phyloP scores from a whole-genome alignment of 129 eudicot genomes.

The Flaveria ramosissima region DNA sequence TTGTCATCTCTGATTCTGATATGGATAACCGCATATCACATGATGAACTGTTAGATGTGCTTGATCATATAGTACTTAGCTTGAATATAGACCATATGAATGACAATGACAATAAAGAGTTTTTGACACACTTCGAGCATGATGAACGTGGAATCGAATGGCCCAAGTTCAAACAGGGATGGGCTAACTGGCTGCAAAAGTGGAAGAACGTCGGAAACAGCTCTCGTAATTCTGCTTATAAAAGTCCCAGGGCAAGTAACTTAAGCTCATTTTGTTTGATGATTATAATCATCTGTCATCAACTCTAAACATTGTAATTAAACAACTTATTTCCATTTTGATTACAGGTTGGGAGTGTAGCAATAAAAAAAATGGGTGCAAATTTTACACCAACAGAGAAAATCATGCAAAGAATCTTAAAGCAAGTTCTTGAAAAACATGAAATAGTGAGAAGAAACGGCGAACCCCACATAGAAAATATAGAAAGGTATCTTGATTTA shows the following conservation, averaged over 20 bases:
- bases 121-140: conserved; percentile 17
- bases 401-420: conserved; percentile 30
- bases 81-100: conserved; percentile 1
- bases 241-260: conserved; percentile 4
- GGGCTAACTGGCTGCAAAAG: conserved; percentile 19
- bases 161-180: conserved; percentile 16
- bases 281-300: too few relatives aligned
- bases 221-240: background rate
- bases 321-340: too few relatives aligned
- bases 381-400: background rate
- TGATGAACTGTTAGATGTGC: background rate
- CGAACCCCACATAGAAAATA: background rate
- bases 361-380: background rate
- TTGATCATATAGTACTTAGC: background rate
- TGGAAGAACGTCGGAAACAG: background rate
- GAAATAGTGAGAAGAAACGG: conserved; percentile 9
- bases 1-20: background rate
- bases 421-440: conserved; percentile 10
- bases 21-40: background rate
- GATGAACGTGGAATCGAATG: conserved; percentile 16
- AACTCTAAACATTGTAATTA: too few relatives aligned
- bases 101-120: conserved; percentile 10
- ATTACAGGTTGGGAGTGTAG: background rate
- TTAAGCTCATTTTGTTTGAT: too few relatives aligned
- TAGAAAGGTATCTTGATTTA: conserved; percentile 6